Conservation (phyloP, 257 asterid species). For the Eucommia ulmoides region DNA sequence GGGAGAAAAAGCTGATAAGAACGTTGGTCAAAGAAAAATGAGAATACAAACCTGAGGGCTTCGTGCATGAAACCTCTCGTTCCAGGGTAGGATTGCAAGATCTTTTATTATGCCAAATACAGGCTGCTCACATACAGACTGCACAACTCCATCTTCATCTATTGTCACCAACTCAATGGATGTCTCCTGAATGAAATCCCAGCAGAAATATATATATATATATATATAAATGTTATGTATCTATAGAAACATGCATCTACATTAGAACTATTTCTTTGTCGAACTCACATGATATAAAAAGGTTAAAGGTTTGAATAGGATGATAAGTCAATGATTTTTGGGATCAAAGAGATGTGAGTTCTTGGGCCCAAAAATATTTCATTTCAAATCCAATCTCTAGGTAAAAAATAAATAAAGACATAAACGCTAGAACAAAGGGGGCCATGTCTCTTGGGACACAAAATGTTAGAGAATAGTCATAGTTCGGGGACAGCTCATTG, state of each 20-base stretch:
- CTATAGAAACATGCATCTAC: neutral
- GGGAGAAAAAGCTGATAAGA: neutral
- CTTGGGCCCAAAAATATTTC: neutral
- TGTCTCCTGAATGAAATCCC: constrained; percentile 52
- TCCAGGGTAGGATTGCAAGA: constrained; percentile 81
- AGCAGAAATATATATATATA: neutral
- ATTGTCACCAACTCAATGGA: constrained; percentile 74
- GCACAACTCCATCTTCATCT: constrained; percentile 73
- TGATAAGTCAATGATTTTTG: neutral
- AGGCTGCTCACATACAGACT: constrained; percentile 80
- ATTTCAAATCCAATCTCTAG: neutral
- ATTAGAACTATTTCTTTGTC: neutral
- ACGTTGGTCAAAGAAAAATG: neutral
- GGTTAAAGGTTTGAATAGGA: neutral
- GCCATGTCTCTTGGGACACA: no score
- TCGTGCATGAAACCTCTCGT: constrained; percentile 37
- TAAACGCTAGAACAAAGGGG: no score
- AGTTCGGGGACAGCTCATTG: no score
- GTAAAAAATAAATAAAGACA: neutral
- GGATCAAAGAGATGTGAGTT: neutral
- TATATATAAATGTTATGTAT: neutral
- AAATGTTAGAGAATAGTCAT: no score
- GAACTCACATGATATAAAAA: neutral
- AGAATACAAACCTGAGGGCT: constrained; percentile 53
- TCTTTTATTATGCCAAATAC: constrained; percentile 90